These are phyloP conservation scores for Trichoderma orchidacearum DNA, from an alignment of 495 filamentous ascomycete genomes.

Conservation along the genomic window DNA sequence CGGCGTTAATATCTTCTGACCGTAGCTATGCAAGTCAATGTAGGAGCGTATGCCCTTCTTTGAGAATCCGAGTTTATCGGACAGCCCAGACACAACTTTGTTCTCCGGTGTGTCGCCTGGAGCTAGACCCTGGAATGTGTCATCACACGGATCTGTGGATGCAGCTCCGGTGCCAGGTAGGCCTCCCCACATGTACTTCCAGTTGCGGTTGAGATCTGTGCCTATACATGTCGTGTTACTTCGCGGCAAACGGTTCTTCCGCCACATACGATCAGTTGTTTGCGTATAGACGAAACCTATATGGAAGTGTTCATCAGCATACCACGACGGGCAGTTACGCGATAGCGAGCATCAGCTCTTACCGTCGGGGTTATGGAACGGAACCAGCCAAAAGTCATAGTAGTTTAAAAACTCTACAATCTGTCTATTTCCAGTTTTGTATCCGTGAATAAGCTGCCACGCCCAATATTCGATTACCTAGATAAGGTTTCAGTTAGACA, in stretches of 20 bases:
- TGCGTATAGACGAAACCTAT: constrained; percentile 48
- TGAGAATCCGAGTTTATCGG: constrained; percentile 19
- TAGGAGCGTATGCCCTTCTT: constrained; percentile 38
- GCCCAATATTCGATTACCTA: constrained; percentile 39
- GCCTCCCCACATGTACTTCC: constrained; percentile 37
- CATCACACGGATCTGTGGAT: constrained; percentile 35
- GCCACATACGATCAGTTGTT: constrained; percentile 44
- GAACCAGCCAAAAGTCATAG: constrained; percentile 51
- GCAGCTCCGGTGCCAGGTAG: constrained; percentile 22
- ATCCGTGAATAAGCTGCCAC: constrained; percentile 29
- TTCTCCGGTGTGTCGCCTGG: constrained; percentile 20
- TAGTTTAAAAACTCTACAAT: constrained; percentile 35
- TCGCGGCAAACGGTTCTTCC: constrained; percentile 44
- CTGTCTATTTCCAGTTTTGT: constrained; percentile 19
- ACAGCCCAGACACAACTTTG: constrained; percentile 14
- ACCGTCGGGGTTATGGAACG: constrained; percentile 51
- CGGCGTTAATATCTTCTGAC: constrained; percentile 28
- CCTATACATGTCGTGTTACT: constrained; percentile 34
- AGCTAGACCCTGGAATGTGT: constrained; percentile 37
- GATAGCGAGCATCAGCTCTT: constrained; percentile 6
- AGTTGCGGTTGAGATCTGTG: constrained; percentile 53
- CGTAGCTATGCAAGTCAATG: constrained; percentile 49
- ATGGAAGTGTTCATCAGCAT: background rate
- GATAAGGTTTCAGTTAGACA: constrained; percentile 38
- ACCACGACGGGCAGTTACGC: background rate